A percentile compares a stretch with the other conserved stretches of the same genome.
Conservation (phyloP, 495 filamentous ascomycete species). For the Melanomma pulvis-pyrius region DNA sequence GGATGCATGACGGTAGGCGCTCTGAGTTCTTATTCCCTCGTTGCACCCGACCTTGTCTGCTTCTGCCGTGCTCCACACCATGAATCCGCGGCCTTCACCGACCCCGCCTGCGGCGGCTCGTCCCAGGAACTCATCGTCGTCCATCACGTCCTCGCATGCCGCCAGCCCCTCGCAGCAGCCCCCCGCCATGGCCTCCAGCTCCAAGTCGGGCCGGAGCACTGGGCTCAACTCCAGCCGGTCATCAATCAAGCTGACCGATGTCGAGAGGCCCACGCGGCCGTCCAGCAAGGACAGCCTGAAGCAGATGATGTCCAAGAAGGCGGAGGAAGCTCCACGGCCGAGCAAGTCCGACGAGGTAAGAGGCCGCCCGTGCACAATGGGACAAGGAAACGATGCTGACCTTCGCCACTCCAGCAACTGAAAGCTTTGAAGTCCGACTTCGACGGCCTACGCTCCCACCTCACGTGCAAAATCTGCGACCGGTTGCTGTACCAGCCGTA, state of each 20-base stretch:
- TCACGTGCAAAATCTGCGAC: slow-evolving; percentile 72
- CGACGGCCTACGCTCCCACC: slow-evolving; percentile 42
- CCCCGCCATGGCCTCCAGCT: slow-evolving; percentile 21
- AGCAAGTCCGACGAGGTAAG: slow-evolving; percentile 36
- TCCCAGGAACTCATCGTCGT: slow-evolving; percentile 27
- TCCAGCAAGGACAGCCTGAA: slow-evolving; percentile 37
- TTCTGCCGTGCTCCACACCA: slow-evolving; percentile 2
- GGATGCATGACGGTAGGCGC: neutral
- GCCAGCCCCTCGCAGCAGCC: slow-evolving; percentile 18
- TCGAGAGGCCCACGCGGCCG: slow-evolving; percentile 19
- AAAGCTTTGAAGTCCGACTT: slow-evolving; percentile 47
- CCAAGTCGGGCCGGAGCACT: slow-evolving; percentile 6
- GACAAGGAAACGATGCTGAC: slow-evolving; percentile 13
- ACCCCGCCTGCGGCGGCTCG: slow-evolving; percentile 29
- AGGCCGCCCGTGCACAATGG: neutral
- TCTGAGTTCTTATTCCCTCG: neutral
- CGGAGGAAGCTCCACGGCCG: slow-evolving; percentile 27
- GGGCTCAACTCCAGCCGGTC: slow-evolving; percentile 12
- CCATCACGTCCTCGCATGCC: slow-evolving; percentile 23
- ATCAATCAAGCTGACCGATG: slow-evolving; percentile 11
- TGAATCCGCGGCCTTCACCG: slow-evolving; percentile 15
- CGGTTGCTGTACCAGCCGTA: slow-evolving; percentile 73
- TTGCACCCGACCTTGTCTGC: neutral
- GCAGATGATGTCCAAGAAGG: slow-evolving; percentile 34
- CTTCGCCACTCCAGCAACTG: slow-evolving; percentile 37